These are phyloP conservation scores for Ophiostoma tasmaniense DNA, from an alignment of 2,329 filamentous ascomycete genomes.

Conservation along the genomic window DNA sequence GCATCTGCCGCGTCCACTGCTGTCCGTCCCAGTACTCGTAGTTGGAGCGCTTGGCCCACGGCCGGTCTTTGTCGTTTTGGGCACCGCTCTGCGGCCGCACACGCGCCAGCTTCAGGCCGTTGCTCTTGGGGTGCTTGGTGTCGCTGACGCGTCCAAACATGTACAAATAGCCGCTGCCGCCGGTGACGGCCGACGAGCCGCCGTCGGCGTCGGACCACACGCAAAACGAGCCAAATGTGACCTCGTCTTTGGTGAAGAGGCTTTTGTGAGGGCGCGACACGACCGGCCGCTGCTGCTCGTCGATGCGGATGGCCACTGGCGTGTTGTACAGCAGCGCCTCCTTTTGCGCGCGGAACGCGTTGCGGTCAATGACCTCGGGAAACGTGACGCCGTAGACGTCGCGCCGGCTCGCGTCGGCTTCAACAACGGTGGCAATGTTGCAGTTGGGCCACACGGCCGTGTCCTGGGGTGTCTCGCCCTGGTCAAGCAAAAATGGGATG, in stretches of 20 bases:
- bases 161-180: conserved; percentile 17
- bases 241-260: conserved; percentile 16
- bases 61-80: too few species aligned
- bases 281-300: conserved; percentile 3
- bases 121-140: conserved; percentile 13
- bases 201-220: conserved; percentile 2
- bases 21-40: conserved; percentile 20
- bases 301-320: conserved; percentile 16
- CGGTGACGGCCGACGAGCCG: background rate
- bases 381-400: conserved; percentile 12
- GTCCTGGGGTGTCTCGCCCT: conserved; percentile 11
- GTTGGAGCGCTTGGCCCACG: conserved; percentile 11
- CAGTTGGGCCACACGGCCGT: conserved; percentile 20
- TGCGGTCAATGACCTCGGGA: conserved; percentile 20
- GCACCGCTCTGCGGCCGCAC: conserved; percentile 11
- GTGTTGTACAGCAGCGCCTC: conserved; percentile 20
- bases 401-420: background rate
- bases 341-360: conserved; percentile 11
- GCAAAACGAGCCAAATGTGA: conserved; percentile 20
- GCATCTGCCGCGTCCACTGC: conserved; percentile 15
- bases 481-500: conserved; percentile 12
- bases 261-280: conserved; percentile 13
- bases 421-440: conserved; percentile 16
- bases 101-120: conserved; percentile 21
- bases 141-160: conserved; percentile 20